Conservation (phyloP, 1,284 basidiomycete species). For the Moesziomyces aphidis region DNA sequence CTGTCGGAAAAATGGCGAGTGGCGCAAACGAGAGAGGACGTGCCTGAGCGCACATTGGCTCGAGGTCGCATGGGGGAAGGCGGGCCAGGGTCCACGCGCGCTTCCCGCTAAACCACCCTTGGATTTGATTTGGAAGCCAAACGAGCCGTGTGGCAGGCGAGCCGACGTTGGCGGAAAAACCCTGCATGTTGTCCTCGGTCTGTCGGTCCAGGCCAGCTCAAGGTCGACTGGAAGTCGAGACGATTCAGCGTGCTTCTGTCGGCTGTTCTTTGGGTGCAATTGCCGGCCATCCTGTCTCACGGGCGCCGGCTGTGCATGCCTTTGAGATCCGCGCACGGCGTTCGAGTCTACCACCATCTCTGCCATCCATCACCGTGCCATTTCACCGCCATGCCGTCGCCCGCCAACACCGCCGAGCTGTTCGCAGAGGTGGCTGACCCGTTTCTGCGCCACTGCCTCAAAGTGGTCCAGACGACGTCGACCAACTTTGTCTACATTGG, state of each 20-base stretch:
- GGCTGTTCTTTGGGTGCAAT: no score
- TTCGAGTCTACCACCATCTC: background rate
- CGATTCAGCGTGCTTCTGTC: no score
- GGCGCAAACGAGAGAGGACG: no score
- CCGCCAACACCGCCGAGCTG: slow-evolving; percentile 11
- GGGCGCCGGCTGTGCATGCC: no score
- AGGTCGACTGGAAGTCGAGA: no score
- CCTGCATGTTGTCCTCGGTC: background rate
- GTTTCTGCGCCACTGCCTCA: slow-evolving; percentile 35
- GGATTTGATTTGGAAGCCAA: no score
- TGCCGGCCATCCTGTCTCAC: no score
- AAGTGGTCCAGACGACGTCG: slow-evolving; percentile 30
- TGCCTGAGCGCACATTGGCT: no score
- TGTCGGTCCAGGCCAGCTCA: background rate
- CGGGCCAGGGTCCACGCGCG: no score
- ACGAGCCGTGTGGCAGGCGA: background rate
- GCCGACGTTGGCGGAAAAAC: background rate
- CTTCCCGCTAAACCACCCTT: no score
- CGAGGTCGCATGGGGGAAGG: no score
- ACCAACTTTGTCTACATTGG: slow-evolving; percentile 41
- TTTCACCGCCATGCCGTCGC: background rate
- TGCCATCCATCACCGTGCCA: background rate
- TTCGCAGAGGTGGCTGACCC: slow-evolving; percentile 33
- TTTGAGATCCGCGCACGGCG: no score
- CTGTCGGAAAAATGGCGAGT: slow-evolving; percentile 13